Conservation (phyloP, 305 asterid genomes). For the Solanum chacoense region DNA sequence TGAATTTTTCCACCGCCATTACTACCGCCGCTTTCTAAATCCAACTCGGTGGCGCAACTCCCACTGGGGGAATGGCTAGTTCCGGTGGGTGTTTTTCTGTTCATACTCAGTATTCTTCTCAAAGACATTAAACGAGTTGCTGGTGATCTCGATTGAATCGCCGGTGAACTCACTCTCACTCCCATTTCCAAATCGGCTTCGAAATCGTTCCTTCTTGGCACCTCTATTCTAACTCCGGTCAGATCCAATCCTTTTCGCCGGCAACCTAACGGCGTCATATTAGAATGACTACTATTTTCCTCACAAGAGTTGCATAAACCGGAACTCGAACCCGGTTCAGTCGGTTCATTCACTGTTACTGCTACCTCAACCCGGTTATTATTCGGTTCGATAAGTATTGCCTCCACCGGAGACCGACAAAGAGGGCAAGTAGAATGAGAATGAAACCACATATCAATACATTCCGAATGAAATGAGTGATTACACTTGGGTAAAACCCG, state of each 20-base stretch:
- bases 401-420: constrained; percentile 69
- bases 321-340: constrained; percentile 33
- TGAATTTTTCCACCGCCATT: not conserved
- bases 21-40: constrained; percentile 11
- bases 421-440: constrained; percentile 79
- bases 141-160: constrained; percentile 31
- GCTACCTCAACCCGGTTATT: not conserved
- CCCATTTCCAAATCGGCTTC: constrained; percentile 24
- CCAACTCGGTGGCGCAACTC: constrained; percentile 7
- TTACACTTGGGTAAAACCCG: constrained; percentile 56
- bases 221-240: constrained; percentile 40
- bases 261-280: constrained; percentile 16
- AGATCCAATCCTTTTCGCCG: constrained; percentile 44
- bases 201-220: constrained; percentile 31
- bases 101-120: constrained; percentile 51
- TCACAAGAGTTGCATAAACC: constrained; percentile 12
- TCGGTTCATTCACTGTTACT: constrained; percentile 4
- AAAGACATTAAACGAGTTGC: constrained; percentile 42
- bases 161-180: constrained; percentile 28
- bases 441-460: constrained; percentile 80
- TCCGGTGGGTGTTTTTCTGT: constrained; percentile 27
- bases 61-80: not conserved
- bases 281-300: not conserved
- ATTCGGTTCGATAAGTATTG: constrained; percentile 8
- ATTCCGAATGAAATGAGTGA: constrained; percentile 57